A percentile compares a stretch with the other conserved stretches of the same genome.
phyloP scores from a whole-genome alignment of 495 filamentous ascomycete species.

The Penicillium subrubescens region DNA sequence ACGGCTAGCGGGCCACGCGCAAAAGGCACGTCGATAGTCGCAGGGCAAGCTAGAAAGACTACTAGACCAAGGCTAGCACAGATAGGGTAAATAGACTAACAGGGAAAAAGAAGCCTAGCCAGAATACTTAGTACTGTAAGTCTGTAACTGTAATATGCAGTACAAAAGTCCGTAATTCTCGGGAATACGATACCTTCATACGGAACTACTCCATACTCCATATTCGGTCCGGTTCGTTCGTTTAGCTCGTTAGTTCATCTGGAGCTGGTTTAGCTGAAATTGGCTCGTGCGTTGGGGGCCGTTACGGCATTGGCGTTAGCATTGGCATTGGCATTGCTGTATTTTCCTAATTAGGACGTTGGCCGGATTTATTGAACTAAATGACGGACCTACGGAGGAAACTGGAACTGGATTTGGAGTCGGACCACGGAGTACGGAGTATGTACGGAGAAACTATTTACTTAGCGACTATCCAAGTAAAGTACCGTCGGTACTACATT shows the following conservation, averaged over 20 bases:
- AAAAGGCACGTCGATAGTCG: not conserved
- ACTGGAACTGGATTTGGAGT: not conserved
- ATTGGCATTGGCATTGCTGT: not conserved
- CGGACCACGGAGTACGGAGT: not conserved
- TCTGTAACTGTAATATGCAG: no score
- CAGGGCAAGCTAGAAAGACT: not conserved
- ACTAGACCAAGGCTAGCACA: not conserved
- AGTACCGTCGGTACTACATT: not conserved
- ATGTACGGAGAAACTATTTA: not conserved
- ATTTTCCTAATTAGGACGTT: not conserved
- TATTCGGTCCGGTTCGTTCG: not conserved
- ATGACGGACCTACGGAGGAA: not conserved
- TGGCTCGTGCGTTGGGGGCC: constrained; percentile 1
- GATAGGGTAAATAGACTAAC: not conserved
- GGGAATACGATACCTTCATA: no score
- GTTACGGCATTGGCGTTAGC: not conserved
- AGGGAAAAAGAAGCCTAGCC: not conserved
- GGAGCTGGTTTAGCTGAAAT: not conserved
- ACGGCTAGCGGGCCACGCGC: not conserved
- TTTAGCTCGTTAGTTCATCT: not conserved
- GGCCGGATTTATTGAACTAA: not conserved
- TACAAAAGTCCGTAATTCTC: not conserved
- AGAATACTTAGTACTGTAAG: not conserved
- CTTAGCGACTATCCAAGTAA: not conserved
- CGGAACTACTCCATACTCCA: not conserved